These are phyloP conservation scores for Saccharum officinarum DNA, from an alignment of 176 grass and related monocot genomes.

Conservation along the genomic window DNA sequence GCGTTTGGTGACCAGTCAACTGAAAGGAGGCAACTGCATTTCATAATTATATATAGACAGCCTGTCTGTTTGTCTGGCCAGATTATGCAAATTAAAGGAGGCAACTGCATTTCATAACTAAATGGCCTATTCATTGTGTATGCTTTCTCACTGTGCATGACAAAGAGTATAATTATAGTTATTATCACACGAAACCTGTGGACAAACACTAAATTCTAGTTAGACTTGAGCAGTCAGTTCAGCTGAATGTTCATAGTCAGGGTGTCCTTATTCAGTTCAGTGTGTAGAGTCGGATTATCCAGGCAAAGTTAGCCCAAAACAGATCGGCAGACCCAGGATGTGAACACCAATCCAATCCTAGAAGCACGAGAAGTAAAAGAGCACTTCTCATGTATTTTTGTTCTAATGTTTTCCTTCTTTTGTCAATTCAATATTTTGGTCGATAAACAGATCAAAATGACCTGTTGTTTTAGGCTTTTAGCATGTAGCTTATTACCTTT, in stretches of 20 bases:
- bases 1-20: slow-evolving; percentile 32
- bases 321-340: background rate
- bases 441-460: slow-evolving; percentile 17
- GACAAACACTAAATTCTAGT: slow-evolving; percentile 22
- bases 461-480: slow-evolving; percentile 22
- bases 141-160: no score
- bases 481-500: slow-evolving; percentile 15
- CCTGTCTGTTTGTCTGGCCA: background rate
- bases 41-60: slow-evolving; percentile 4
- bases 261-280: background rate
- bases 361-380: background rate
- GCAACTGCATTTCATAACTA: background rate
- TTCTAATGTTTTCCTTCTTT: background rate
- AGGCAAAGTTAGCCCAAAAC: background rate
- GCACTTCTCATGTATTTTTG: background rate
- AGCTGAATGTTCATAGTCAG: background rate
- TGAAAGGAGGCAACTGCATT: slow-evolving; percentile 4
- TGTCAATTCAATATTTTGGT: background rate
- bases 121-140: background rate
- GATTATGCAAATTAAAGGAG: background rate
- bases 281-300: background rate
- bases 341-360: background rate
- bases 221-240: background rate
- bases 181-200: background rate
- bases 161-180: no score